Evolutionary conservation across 2,329 filamentous ascomycete genomes (phyloP), one percentile per base, ranked within the genome.

Genomic region (Penicillium sp.): DNA sequence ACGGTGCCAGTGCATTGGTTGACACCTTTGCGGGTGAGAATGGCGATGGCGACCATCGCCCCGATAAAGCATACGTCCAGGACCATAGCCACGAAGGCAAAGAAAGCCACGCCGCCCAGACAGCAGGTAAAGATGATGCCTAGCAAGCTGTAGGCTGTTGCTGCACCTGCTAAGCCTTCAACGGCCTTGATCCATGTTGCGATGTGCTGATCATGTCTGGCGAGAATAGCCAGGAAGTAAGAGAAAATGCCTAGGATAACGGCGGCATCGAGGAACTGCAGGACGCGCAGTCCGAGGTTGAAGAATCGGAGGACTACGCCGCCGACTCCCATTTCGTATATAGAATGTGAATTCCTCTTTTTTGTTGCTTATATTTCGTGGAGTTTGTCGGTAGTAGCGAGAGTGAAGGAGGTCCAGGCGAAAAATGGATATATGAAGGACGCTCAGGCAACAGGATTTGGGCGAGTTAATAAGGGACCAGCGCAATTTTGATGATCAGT

Each of bases 11-110:
- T 76, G 75, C 91, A 96, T 41, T 72, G 79, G 53, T 78, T 71
- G 0, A 82, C 81, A 31, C 90, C 90, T 48, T 80, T 72, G 31
- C 86, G 80, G 52, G 88, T 91, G 55, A 88, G 77, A 41, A 85
- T 76, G 0, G 90, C 89, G 52, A 96, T 81, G 64, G 90, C 95
- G 64, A 95, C 81, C 75, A 93, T 93, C 50, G 77, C 82, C 34
- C 80, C 88, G 44, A 82, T 73, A 70, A 95, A 95, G 62, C 80
- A 80, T 45, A 93, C 61, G 64, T 96, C 89, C 40, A 96, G 76
- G 19, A 91, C 53, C 55, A 95, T 81, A 55, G 81, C 87, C 46
- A 93, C 56, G 63, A 85, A 77, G 3, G 87, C 87, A 52, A 90
- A 86, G 68, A 92, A 76, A 4, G 79, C 76, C 53, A 87, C 79